These are phyloP conservation scores for Ilyonectria mors-panacis DNA, from an alignment of 2,329 filamentous ascomycete species.

Conservation along the genomic window DNA sequence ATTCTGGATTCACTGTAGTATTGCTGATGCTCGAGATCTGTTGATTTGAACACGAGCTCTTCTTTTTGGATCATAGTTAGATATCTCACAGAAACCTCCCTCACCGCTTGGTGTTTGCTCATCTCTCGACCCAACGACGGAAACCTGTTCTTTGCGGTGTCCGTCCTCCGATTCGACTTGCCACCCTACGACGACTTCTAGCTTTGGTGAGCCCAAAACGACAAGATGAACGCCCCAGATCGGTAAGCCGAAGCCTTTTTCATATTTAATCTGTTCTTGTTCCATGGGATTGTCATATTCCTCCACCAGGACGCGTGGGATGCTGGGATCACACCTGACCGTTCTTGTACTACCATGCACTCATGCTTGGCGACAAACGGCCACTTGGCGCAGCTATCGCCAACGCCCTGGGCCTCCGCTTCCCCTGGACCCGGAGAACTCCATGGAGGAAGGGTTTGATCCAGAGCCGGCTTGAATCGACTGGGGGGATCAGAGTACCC, in stretches of 20 bases:
- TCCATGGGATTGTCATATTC: background rate
- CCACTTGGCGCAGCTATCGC: background rate
- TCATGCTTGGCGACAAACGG: background rate
- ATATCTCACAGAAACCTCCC: background rate
- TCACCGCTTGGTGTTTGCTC: background rate
- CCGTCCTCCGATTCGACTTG: background rate
- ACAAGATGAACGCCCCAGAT: constrained; percentile 70
- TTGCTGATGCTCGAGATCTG: constrained; percentile 15
- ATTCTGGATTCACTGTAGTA: constrained; percentile 31
- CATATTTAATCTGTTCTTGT: background rate
- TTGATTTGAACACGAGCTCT: constrained; percentile 25
- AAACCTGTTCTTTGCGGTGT: constrained; percentile 4
- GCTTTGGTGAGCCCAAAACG: constrained; percentile 9
- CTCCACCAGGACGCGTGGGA: background rate
- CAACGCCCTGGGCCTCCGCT: background rate
- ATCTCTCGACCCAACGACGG: background rate
- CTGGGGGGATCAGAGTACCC: background rate
- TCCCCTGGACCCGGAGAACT: no score
- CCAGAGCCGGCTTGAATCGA: no score
- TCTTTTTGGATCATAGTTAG: constrained; percentile 33
- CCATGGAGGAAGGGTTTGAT: background rate
- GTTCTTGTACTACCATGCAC: background rate
- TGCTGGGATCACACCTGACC: constrained; percentile 2
- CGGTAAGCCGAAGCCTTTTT: constrained; percentile 58
- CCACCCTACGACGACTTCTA: constrained; percentile 8